These are phyloP conservation scores for Aphanomyces euteiches DNA, from an alignment of 352 stramenopile species.

Conservation along the genomic window DNA sequence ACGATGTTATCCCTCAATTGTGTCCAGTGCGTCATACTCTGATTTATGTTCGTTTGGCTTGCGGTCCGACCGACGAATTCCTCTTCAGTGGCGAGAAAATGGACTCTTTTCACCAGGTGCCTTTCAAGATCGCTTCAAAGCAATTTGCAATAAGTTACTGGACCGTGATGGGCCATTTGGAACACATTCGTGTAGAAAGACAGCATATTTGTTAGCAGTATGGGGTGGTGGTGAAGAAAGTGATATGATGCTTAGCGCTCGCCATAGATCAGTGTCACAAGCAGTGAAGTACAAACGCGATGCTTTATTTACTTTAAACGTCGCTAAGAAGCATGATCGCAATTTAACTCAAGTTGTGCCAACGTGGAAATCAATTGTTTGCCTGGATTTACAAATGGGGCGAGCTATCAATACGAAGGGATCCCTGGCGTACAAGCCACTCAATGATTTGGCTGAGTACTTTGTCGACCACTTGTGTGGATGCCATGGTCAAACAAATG, in stretches of 20 bases:
- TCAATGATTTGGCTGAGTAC: background rate
- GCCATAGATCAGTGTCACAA: background rate
- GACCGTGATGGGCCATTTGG: constrained; percentile 8
- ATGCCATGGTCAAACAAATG: background rate
- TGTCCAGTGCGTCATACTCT: constrained; percentile 1
- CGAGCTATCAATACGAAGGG: background rate
- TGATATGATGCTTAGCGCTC: constrained; percentile 2
- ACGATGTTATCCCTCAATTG: constrained; percentile 3
- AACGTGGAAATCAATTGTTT: constrained; percentile 9
- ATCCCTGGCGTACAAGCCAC: background rate
- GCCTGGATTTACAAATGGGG: constrained; percentile 7
- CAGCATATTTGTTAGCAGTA: constrained; percentile 12
- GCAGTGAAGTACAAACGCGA: constrained; percentile 16
- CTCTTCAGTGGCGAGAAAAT: background rate
- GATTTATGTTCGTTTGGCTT: background rate
- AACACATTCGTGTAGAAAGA: constrained; percentile 16
- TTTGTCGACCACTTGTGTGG: constrained; percentile 4
- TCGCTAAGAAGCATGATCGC: background rate
- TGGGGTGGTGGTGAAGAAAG: constrained; percentile 12
- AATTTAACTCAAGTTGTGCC: background rate
- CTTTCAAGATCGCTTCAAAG: constrained; percentile 6
- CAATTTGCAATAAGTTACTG: background rate
- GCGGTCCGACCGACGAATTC: background rate
- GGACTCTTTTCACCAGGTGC: background rate
- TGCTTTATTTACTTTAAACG: constrained; percentile 14